A percentile compares a stretch with the other conserved stretches of the same genome.
Conservation (phyloP, 2,329 filamentous ascomycete genomes). For the Ophiostoma quercus region DNA sequence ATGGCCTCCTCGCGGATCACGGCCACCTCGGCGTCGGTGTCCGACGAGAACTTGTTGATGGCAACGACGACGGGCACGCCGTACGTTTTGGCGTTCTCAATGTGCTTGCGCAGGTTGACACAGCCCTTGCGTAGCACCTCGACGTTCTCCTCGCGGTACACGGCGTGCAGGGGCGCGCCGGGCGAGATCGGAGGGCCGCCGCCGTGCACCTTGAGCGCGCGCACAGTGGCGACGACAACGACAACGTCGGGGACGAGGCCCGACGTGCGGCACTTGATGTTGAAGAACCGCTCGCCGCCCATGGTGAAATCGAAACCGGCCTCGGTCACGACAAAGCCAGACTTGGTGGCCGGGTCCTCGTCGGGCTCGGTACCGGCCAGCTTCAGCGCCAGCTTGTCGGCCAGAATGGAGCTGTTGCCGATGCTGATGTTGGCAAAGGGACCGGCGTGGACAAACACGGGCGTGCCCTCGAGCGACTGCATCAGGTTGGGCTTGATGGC, state of each 20-base stretch:
- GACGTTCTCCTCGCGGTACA: constrained; percentile 90
- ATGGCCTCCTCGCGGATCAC: constrained; percentile 87
- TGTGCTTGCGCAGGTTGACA: constrained; percentile 92
- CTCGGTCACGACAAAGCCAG: constrained; percentile 92
- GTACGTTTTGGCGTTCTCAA: constrained; percentile 80
- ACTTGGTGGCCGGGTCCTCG: constrained; percentile 75
- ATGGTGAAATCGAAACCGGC: constrained; percentile 99
- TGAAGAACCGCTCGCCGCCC: constrained; percentile 99
- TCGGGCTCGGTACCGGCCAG: constrained; percentile 89
- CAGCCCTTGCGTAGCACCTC: constrained; percentile 86
- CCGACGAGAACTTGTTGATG: constrained; percentile 93
- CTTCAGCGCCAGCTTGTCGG: constrained; percentile 93
- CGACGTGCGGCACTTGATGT: constrained; percentile 97
- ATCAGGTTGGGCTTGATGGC: constrained; percentile 98
- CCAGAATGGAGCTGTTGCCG: constrained; percentile 89
- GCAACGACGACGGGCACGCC: constrained; percentile 93
- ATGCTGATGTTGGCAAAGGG: constrained; percentile 99
- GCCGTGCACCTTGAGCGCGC: constrained; percentile 93
- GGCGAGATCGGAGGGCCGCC: constrained; percentile 91
- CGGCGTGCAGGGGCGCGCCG: constrained; percentile 74
- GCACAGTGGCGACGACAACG: constrained; percentile 90
- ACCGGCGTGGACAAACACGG: constrained; percentile 94
- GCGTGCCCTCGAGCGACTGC: constrained; percentile 95
- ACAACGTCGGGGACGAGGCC: constrained; percentile 89
- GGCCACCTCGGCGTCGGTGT: constrained; percentile 85